Percentiles rank a stretch among this genome's conserved stretches.
These are phyloP conservation scores for Penicillium sp. DNA, from an alignment of 2,329 filamentous ascomycete species.

Conservation along the genomic window DNA sequence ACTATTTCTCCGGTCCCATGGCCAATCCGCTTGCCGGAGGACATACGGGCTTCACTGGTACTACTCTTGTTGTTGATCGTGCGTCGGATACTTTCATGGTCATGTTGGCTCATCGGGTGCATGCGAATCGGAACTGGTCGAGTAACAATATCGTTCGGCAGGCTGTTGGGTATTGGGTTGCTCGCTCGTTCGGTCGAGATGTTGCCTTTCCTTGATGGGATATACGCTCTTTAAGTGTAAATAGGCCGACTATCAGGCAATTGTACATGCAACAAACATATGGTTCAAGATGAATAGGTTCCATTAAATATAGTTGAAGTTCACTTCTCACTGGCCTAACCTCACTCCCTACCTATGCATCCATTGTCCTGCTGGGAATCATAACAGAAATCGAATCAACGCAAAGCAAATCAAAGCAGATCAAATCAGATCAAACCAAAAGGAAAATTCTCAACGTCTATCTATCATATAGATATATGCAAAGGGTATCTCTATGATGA, in stretches of 20 bases:
- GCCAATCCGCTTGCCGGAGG: constrained; percentile 23
- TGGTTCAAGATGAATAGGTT: too few relatives aligned
- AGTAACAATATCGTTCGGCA: not conserved
- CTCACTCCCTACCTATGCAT: too few relatives aligned
- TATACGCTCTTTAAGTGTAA: not conserved
- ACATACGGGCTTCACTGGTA: constrained; percentile 30
- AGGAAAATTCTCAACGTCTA: not conserved
- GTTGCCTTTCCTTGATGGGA: not conserved
- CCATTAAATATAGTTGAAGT: too few relatives aligned
- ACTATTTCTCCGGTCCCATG: constrained; percentile 33
- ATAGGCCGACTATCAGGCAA: not conserved
- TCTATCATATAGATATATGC: not conserved
- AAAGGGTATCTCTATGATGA: not conserved
- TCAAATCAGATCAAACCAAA: too few relatives aligned
- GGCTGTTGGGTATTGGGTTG: constrained; percentile 1
- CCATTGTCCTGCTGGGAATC: too few relatives aligned
- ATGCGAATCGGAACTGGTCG: constrained; percentile 20
- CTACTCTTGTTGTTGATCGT: constrained; percentile 26
- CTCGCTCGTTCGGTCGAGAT: not conserved
- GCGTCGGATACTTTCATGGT: constrained; percentile 24
- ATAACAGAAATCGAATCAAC: not conserved
- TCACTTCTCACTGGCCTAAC: too few relatives aligned
- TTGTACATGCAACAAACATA: not conserved
- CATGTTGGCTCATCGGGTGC: constrained; percentile 26
- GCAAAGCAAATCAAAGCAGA: too few relatives aligned